Conservation (phyloP, 305 asterid genomes). For the Fraxinus platypoda region DNA sequence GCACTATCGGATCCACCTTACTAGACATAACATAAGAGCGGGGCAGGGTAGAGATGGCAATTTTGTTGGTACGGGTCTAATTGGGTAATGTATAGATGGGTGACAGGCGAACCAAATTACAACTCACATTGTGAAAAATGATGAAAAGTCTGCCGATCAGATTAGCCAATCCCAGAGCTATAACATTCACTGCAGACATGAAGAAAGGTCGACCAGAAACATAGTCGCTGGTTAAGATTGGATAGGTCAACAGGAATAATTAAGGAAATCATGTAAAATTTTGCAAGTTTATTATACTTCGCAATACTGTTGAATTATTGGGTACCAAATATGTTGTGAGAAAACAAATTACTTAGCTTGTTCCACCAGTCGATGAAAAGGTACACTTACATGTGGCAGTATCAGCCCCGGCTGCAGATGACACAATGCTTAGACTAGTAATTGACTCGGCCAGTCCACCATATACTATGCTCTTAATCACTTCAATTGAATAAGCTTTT, state of each 20-base stretch:
- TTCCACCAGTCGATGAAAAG: background rate
- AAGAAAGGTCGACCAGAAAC: background rate
- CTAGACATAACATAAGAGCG: background rate
- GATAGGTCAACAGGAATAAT: background rate
- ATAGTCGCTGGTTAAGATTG: background rate
- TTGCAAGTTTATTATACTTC: background rate
- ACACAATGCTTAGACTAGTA: conserved; percentile 75
- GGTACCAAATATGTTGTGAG: background rate
- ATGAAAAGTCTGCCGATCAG: conserved; percentile 74
- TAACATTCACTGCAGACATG: conserved; percentile 10
- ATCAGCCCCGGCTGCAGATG: conserved; percentile 85
- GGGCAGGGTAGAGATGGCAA: background rate
- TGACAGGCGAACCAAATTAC: background rate
- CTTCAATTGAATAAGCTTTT: conserved; percentile 51
- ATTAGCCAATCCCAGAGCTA: conserved; percentile 79
- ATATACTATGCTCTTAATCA: conserved; percentile 75
- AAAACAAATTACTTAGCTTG: background rate
- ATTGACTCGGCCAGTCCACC: conserved; percentile 89
- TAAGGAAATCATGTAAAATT: background rate
- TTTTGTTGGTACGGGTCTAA: background rate
- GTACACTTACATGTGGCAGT: conserved; percentile 66
- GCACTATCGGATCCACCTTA: background rate
- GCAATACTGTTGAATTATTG: background rate
- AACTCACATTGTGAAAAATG: conserved; percentile 71
- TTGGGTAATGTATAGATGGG: background rate